A percentile compares a stretch with the other conserved stretches of the same genome.
phyloP scores from a whole-genome alignment of 129 eudicot genomes.

The Helichrysum umbraculigerum region DNA sequence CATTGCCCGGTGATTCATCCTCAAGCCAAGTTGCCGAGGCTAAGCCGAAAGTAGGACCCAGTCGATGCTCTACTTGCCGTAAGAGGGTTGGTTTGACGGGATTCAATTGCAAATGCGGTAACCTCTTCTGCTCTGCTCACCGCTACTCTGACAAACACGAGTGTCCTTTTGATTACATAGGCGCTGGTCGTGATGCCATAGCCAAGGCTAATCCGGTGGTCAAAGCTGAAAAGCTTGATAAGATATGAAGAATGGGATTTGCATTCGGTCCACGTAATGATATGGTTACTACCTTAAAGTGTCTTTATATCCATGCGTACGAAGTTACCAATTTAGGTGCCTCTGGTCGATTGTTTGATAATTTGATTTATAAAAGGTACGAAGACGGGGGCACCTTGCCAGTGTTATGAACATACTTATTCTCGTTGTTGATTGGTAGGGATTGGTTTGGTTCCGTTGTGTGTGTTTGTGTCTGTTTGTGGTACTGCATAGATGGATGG shows the following conservation, averaged over 20 bases:
- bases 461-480: conserved; percentile 26
- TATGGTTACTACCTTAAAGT: conserved; percentile 27
- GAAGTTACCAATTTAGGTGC: conserved; percentile 40
- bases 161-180: conserved; percentile 66
- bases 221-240: conserved; percentile 73
- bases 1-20: conserved; percentile 34
- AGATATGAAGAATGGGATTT: conserved; percentile 40
- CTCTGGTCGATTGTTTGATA: conserved; percentile 25
- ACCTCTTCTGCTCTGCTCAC: conserved; percentile 62
- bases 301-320: conserved; percentile 31
- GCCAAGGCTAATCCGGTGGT: conserved; percentile 73
- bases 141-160: conserved; percentile 79
- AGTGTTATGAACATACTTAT: conserved; percentile 38
- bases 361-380: conserved; percentile 24
- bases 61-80: conserved; percentile 57
- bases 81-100: conserved; percentile 74
- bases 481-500: conserved; percentile 31
- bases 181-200: conserved; percentile 68
- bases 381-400: conserved; percentile 33
- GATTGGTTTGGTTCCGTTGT: conserved; percentile 34
- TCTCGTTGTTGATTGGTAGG: conserved; percentile 39
- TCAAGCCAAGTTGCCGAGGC: conserved; percentile 34
- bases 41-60: conserved; percentile 59
- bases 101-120: conserved; percentile 67
- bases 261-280: conserved; percentile 20